phyloP scores from a whole-genome alignment of 1,284 basidiomycete species.

The Austroboletus novae-zelandiae region DNA sequence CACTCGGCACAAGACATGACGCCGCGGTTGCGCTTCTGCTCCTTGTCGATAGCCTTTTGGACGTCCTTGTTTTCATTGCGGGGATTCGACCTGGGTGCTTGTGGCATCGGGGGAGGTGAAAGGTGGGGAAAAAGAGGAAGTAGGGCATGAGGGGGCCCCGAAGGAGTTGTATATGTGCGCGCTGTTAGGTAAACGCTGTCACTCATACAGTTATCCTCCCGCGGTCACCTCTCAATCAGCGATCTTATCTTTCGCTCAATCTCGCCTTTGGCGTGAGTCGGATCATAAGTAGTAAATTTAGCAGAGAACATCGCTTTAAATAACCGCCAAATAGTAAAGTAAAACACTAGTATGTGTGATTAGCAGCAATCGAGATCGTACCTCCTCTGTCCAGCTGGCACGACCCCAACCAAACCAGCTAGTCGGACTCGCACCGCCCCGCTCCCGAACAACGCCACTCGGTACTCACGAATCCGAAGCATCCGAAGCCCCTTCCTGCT shows the following conservation, averaged over 20 bases:
- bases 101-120: conserved; percentile 21
- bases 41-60: conserved; percentile 41
- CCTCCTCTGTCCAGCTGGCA: too few relatives aligned
- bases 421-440: conserved; percentile 37
- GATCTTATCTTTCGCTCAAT: conserved; percentile 1
- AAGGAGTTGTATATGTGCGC: neutral
- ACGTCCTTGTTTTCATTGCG: conserved; percentile 30
- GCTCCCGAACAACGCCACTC: too few relatives aligned
- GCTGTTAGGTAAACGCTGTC: conserved; percentile 23
- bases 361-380: too few relatives aligned
- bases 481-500: conserved; percentile 35
- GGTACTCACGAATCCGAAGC: conserved; percentile 8
- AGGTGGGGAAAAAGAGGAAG: neutral
- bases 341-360: too few relatives aligned
- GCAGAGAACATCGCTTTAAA: too few relatives aligned
- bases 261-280: too few relatives aligned
- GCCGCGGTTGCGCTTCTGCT: conserved; percentile 64
- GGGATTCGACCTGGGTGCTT: conserved; percentile 26
- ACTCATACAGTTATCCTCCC: too few relatives aligned
- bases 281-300: too few relatives aligned
- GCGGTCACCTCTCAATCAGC: conserved; percentile 13
- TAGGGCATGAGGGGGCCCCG: neutral
- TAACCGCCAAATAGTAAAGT: too few relatives aligned
- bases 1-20: conserved; percentile 73
- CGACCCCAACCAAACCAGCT: conserved; percentile 43